A percentile compares a stretch with the other conserved stretches of the same genome.
Evolutionary conservation across 176 grass and related monocot genomes (phyloP).

Genomic region (Aegilops umbellulata): DNA sequence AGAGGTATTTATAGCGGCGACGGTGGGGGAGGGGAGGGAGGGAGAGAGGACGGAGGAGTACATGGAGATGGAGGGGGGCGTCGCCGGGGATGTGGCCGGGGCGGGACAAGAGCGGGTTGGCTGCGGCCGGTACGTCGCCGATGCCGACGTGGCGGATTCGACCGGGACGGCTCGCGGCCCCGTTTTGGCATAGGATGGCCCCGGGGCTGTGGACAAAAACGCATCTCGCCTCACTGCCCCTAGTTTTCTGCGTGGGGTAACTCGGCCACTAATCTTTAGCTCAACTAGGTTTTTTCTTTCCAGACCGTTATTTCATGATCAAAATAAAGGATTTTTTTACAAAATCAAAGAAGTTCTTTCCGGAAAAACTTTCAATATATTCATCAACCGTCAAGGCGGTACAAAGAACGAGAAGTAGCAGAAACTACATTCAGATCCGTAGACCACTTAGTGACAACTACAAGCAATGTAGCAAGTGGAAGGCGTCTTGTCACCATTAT

Average conservation of each 20-base stretch:
- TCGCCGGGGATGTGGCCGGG: slow-evolving; percentile 43
- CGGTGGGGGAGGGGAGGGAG: background rate
- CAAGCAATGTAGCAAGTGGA: too few relatives aligned
- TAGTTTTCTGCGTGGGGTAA: background rate
- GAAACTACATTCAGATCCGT: too few relatives aligned
- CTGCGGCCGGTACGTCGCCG: slow-evolving; percentile 5
- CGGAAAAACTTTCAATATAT: too few relatives aligned
- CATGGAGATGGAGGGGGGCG: background rate
- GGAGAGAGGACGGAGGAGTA: background rate
- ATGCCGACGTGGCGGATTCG: slow-evolving; percentile 38
- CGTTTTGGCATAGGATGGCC: background rate
- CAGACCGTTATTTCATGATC: background rate
- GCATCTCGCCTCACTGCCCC: slow-evolving; percentile 9
- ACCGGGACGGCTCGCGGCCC: slow-evolving; percentile 11
- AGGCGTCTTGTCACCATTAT: too few relatives aligned
- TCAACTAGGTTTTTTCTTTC: background rate
- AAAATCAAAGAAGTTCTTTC: background rate
- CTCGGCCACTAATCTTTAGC: background rate
- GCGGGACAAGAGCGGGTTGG: background rate
- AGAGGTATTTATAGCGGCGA: slow-evolving; percentile 36
- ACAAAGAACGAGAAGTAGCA: too few relatives aligned
- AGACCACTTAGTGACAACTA: too few relatives aligned
- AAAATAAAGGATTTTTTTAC: background rate
- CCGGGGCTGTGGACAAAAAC: slow-evolving; percentile 19
- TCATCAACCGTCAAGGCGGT: too few relatives aligned